Base-by-base conservation (phyloP, 2,329 filamentous ascomycete species). In the Paecilomyces niveus region DNA sequence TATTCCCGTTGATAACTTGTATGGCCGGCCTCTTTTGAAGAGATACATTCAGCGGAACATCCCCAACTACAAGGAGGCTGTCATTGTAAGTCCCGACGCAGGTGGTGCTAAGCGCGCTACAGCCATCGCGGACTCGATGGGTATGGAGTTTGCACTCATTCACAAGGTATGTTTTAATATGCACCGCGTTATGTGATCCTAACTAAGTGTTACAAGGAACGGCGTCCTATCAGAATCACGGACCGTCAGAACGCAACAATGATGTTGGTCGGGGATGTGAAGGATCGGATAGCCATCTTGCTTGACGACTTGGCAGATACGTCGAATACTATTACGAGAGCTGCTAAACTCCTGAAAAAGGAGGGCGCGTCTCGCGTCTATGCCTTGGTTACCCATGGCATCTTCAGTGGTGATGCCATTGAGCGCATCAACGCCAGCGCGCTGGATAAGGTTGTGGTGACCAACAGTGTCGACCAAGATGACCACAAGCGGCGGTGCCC, bases 1-100 rank as follows among this genome's bases (percentile, higher is more conserved):
- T 71, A 96, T 97, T 59, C 94, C 94, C 2, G 94, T 99, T 58
- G 94, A 99, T 78, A 99, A 99, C 73, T 82, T 99, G 18, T 97
- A 97, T 77, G 93, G 77, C 13, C 72, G 78, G 55, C 78, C 78
- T 35, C 67, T 80, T 33, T 65, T 87, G 58, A 83, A 84, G 70
- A 84, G 83, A 67, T 87, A 87, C 72, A 86, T 88, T 66, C 87
- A 92, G 71, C 86, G 89, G 70, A 85, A 91, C 68, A 94, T 96
- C 60, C 88, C 90, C 54, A 88, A 92, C 70, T 92, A 87, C 76
- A 88, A 87, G 74, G 85, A 93, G 59, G 89, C 90, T 39, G 92
- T 99, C 53, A 89, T 99, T 70, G 93, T 99, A 68, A 96, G 90
- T 70, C 94, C 94, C 7, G 94, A 99, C 77, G 94, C 94, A 45